A percentile compares a stretch with the other conserved stretches of the same genome.
phyloP scores from a whole-genome alignment of 257 asterid genomes.

The Rauvolfia tetraphylla region DNA sequence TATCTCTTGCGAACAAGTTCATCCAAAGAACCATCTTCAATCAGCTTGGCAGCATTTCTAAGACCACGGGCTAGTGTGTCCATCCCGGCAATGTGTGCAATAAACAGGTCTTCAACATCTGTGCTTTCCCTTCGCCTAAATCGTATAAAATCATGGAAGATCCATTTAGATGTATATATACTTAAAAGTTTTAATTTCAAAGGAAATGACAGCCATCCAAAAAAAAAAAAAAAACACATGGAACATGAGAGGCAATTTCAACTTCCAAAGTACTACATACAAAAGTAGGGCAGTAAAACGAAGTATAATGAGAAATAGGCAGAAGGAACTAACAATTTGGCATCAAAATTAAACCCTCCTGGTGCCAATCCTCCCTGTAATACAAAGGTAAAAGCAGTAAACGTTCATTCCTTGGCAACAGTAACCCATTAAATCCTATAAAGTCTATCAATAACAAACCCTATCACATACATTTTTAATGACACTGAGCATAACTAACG shows the following conservation, averaged over 20 bases:
- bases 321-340: conserved; percentile 61
- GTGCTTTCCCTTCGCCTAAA: conserved; percentile 96
- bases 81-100: conserved; percentile 96
- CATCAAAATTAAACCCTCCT: conserved; percentile 98
- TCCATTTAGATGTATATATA: not conserved
- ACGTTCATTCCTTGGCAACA: not conserved
- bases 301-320: not conserved
- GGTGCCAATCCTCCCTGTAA: conserved; percentile 93
- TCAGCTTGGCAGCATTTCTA: conserved; percentile 80
- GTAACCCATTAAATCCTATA: not conserved
- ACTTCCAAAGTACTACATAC: not conserved
- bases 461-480: conserved; percentile 61
- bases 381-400: conserved; percentile 6
- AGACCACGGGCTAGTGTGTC: conserved; percentile 95
- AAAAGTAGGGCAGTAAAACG: not conserved
- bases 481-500: conserved; percentile 76
- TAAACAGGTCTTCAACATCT: conserved; percentile 85
- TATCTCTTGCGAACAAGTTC: conserved; percentile 84
- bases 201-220: not conserved
- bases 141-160: not conserved
- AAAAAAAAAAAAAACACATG: not conserved
- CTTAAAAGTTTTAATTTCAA: too few relatives aligned
- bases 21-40: conserved; percentile 70
- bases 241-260: not conserved
- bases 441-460: not conserved